These are phyloP conservation scores for Inga leiocalycina DNA, from an alignment of 306 rosid species.

Conservation along the genomic window DNA sequence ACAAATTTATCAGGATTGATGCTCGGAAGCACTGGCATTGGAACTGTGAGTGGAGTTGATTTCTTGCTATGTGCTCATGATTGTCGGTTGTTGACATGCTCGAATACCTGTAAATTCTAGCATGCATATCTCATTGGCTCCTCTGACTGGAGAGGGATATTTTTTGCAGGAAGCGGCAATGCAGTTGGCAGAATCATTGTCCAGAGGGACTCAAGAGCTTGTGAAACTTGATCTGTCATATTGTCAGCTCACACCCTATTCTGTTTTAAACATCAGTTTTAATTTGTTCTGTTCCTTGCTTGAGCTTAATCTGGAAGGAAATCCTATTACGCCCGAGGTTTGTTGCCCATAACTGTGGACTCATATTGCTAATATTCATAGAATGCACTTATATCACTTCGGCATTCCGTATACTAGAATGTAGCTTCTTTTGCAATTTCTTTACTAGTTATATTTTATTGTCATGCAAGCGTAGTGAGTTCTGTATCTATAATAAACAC, in stretches of 20 bases:
- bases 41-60: constrained; percentile 68
- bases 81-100: neutral
- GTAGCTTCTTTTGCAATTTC: constrained; percentile 22
- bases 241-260: constrained; percentile 67
- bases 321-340: constrained; percentile 75
- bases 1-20: constrained; percentile 63
- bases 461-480: neutral
- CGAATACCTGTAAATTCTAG: constrained; percentile 21
- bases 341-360: constrained; percentile 31
- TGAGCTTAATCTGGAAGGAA: constrained; percentile 85
- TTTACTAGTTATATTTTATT: constrained; percentile 7
- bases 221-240: constrained; percentile 78
- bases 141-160: constrained; percentile 31
- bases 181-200: constrained; percentile 59
- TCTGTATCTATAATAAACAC: constrained; percentile 35
- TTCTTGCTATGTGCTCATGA: constrained; percentile 23
- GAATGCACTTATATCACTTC: constrained; percentile 20
- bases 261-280: constrained; percentile 41
- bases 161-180: constrained; percentile 71
- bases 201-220: constrained; percentile 56
- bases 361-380: constrained; percentile 26
- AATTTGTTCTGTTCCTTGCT: constrained; percentile 52
- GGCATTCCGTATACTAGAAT: constrained; percentile 18
- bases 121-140: constrained; percentile 26
- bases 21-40: constrained; percentile 79